Evolutionary conservation across 2,329 filamentous ascomycete species (phyloP).

Genomic region (Neonectria coccinea): DNA sequence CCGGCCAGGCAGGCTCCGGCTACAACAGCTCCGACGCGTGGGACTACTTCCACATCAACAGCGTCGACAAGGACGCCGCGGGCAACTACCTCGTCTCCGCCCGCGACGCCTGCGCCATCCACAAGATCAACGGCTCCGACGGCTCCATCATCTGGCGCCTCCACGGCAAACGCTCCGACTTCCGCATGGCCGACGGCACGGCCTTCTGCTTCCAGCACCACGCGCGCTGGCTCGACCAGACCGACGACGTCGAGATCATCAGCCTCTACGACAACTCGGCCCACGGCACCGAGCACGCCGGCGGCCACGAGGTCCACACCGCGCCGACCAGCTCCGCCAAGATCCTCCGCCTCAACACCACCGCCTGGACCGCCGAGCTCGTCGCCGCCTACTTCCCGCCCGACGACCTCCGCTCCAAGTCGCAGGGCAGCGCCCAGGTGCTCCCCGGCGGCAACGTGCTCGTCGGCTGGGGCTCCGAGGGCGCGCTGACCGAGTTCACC

Average conservation of each 20-base stretch:
- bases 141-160: constrained; percentile 66
- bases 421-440: constrained; percentile 63
- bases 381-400: constrained; percentile 62
- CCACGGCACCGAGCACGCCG: constrained; percentile 57
- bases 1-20: constrained; percentile 53
- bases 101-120: constrained; percentile 60
- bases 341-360: constrained; percentile 60
- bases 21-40: constrained; percentile 54
- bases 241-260: constrained; percentile 60
- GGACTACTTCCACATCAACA: constrained; percentile 71
- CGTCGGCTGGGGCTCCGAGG: constrained; percentile 68
- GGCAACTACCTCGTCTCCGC: constrained; percentile 66
- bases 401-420: constrained; percentile 62
- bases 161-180: constrained; percentile 60
- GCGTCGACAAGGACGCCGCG: constrained; percentile 62
- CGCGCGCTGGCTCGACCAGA: constrained; percentile 56
- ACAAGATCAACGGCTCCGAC: constrained; percentile 60
- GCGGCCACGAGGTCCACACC: constrained; percentile 42
- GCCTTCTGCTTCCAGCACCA: constrained; percentile 66
- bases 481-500: constrained; percentile 60
- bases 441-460: constrained; percentile 65
- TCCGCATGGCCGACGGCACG: constrained; percentile 49
- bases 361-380: constrained; percentile 58
- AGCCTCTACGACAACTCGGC: constrained; percentile 67
- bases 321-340: constrained; percentile 57